A percentile compares a stretch with the other conserved stretches of the same genome.
Conservation (phyloP, 2,329 filamentous ascomycete species). For the Claviceps maximensis region DNA sequence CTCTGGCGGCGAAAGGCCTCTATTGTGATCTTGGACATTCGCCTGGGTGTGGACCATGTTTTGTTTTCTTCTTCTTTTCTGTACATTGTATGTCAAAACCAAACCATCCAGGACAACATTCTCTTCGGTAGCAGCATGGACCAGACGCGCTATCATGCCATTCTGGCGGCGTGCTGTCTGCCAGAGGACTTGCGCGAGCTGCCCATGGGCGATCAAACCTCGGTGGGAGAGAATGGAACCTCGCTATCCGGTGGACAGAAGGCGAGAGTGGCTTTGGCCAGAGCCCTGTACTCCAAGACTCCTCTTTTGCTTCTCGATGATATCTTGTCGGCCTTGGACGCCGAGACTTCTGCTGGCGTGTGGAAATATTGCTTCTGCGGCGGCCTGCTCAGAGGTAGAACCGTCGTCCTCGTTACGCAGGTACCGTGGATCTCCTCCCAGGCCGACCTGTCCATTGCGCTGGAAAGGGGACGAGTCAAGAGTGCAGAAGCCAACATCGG, state of each 20-base stretch:
- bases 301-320: constrained; percentile 44
- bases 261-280: constrained; percentile 41
- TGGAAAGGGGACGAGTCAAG: constrained; percentile 33
- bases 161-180: constrained; percentile 43
- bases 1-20: no score
- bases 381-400: constrained; percentile 39
- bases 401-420: constrained; percentile 44
- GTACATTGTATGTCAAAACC: no score
- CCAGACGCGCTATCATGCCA: constrained; percentile 36
- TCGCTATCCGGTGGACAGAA: constrained; percentile 45
- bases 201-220: constrained; percentile 34
- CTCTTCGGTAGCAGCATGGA: constrained; percentile 40
- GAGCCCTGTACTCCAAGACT: constrained; percentile 43
- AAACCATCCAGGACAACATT: constrained; percentile 41
- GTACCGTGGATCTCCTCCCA: constrained; percentile 38
- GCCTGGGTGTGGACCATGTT: no score
- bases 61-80: no score
- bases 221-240: constrained; percentile 41
- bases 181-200: constrained; percentile 37
- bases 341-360: constrained; percentile 41
- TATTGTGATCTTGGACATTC: no score
- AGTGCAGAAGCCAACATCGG: constrained; percentile 31
- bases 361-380: constrained; percentile 46
- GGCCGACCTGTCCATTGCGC: constrained; percentile 30
- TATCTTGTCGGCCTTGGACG: constrained; percentile 45